Percentiles rank a stretch among this genome's conserved stretches.
Conservation (phyloP, 1,139 yeast species). For the Candida tropicalis region DNA sequence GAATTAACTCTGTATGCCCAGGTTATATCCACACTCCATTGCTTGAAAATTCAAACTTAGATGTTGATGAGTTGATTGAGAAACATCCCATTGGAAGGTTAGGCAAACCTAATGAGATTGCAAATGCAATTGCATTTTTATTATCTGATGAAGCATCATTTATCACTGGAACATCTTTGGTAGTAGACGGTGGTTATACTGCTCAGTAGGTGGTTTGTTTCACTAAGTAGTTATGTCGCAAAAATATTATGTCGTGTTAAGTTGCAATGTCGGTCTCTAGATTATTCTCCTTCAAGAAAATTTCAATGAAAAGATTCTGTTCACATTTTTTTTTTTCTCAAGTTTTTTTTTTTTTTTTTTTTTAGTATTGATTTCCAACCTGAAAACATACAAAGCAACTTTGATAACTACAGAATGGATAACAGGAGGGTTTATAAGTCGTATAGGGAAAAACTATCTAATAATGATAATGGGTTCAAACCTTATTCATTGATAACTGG, state of each 20-base stretch:
- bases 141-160: constrained; percentile 44
- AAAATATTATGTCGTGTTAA: too few species aligned
- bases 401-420: too few species aligned
- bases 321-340: background rate
- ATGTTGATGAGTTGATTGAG: constrained; percentile 27
- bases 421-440: constrained; percentile 42
- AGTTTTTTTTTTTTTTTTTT: background rate
- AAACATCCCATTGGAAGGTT: constrained; percentile 42
- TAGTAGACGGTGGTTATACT: constrained; percentile 41
- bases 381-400: too few species aligned
- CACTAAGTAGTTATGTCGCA: background rate
- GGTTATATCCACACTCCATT: constrained; percentile 35
- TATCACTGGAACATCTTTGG: constrained; percentile 43
- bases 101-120: constrained; percentile 44
- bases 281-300: too few species aligned
- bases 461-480: constrained; percentile 14
- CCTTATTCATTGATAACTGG: constrained; percentile 27
- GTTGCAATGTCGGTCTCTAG: too few species aligned
- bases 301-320: too few species aligned
- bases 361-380: too few species aligned
- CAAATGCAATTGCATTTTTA: constrained; percentile 48
- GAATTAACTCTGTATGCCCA: constrained; percentile 21
- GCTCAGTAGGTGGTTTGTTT: constrained; percentile 22
- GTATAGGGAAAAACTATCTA: constrained; percentile 27
- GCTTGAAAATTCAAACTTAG: constrained; percentile 16